Percentiles rank a stretch among this genome's conserved stretches.
Evolutionary conservation across 805 yeast species (phyloP).

Genomic region (Wickerhamiella shivajii): DNA sequence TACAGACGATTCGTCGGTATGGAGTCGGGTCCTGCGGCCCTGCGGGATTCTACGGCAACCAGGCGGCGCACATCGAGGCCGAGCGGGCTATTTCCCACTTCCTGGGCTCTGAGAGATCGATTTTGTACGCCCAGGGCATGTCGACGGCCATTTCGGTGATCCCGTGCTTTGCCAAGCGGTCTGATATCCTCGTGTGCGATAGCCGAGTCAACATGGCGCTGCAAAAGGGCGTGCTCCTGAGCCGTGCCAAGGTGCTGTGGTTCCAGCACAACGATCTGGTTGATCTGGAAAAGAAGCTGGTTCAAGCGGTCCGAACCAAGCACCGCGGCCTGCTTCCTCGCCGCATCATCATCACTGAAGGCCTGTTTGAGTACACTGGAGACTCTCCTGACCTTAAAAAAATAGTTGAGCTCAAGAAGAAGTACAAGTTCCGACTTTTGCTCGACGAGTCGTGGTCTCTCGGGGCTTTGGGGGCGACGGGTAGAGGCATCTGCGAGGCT

Average conservation of each 20-base stretch:
- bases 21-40: constrained; percentile 99
- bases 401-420: constrained; percentile 58
- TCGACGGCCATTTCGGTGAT: constrained; percentile 75
- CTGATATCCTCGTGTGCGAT: constrained; percentile 84
- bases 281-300: constrained; percentile 56
- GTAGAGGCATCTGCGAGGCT: constrained; percentile 75
- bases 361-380: constrained; percentile 67
- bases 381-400: constrained; percentile 58
- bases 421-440: constrained; percentile 72
- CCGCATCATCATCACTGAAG: constrained; percentile 85
- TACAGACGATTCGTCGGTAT: constrained; percentile 41
- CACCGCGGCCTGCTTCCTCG: constrained; percentile 65
- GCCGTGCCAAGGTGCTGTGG: constrained; percentile 63
- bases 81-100: constrained; percentile 63
- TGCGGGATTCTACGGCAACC: constrained; percentile 92
- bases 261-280: constrained; percentile 81
- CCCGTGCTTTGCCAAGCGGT: constrained; percentile 90
- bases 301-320: constrained; percentile 39
- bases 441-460: constrained; percentile 79
- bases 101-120: constrained; percentile 63
- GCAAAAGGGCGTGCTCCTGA: constrained; percentile 76
- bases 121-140: constrained; percentile 87
- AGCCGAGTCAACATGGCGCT: constrained; percentile 56
- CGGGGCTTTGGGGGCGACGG: constrained; percentile 73
- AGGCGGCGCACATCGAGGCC: constrained; percentile 71